Percentiles rank a stretch among this genome's conserved stretches.
phyloP scores from a whole-genome alignment of 331 rosid species.

The Rosa hybrid region DNA sequence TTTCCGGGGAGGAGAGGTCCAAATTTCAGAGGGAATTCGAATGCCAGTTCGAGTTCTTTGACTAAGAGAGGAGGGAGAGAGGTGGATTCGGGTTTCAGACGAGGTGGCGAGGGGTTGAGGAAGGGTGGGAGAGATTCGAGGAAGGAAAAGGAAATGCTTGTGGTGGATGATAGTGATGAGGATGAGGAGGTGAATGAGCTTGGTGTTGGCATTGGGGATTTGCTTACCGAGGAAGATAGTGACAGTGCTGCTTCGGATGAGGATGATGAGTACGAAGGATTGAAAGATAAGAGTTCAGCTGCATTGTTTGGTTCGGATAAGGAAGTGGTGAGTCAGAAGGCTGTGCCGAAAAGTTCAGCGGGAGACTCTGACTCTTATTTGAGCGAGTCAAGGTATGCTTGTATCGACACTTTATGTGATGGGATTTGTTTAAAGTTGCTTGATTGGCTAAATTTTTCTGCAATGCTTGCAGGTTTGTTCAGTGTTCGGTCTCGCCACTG shows the following conservation, averaged over 20 bases:
- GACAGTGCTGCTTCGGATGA: conserved; percentile 38
- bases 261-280: conserved; percentile 6
- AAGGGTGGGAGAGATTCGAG: conserved; percentile 29
- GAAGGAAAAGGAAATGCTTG: conserved; percentile 19
- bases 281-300: conserved; percentile 40
- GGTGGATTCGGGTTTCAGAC: conserved; percentile 13
- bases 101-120: conserved; percentile 23
- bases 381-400: conserved; percentile 69
- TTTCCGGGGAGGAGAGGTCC: not conserved
- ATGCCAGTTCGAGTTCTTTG: conserved; percentile 18
- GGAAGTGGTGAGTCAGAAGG: conserved; percentile 24
- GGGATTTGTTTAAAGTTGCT: not conserved
- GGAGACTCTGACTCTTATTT: conserved; percentile 65
- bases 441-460: conserved; percentile 30
- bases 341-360: conserved; percentile 35
- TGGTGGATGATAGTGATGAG: conserved; percentile 33
- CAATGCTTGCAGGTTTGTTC: conserved; percentile 65
- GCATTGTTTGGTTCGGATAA: conserved; percentile 45
- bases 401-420: not conserved
- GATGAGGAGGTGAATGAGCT: conserved; percentile 23
- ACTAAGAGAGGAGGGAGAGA: conserved; percentile 46
- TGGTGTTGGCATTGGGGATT: conserved; percentile 34
- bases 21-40: not conserved
- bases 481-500: conserved; percentile 67
- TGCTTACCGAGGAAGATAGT: conserved; percentile 56